These are phyloP conservation scores for Talaromyces wortmannii DNA, from an alignment of 495 filamentous ascomycete species.

Conservation along the genomic window DNA sequence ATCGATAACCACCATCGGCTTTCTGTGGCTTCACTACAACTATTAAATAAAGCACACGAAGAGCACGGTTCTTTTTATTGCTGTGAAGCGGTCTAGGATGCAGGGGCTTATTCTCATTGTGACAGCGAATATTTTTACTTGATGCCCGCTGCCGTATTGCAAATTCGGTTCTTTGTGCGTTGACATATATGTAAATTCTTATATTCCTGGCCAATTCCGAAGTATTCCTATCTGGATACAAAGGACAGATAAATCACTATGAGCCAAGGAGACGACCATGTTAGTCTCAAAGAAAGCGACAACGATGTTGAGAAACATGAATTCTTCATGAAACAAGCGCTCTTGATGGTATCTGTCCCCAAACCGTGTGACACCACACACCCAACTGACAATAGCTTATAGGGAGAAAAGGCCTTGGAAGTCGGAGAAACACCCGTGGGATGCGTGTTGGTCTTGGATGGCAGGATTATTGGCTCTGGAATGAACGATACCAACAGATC, in stretches of 20 bases:
- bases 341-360: conserved; percentile 50
- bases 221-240: not conserved
- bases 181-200: too few relatives aligned
- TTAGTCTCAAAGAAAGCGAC: not conserved
- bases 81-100: too few relatives aligned
- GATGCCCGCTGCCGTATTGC: too few relatives aligned
- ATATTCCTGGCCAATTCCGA: too few relatives aligned
- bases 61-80: too few relatives aligned
- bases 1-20: too few relatives aligned
- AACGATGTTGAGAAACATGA: conserved; percentile 28
- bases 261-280: not conserved
- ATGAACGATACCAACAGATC: conserved; percentile 96
- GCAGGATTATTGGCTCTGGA: conserved; percentile 69
- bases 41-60: too few relatives aligned
- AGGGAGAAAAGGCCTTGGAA: conserved; percentile 75
- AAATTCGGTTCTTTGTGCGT: too few relatives aligned
- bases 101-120: too few relatives aligned
- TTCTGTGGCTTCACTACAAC: too few relatives aligned
- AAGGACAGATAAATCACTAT: not conserved
- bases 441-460: conserved; percentile 79
- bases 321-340: conserved; percentile 62
- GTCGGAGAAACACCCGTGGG: conserved; percentile 92
- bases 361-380: not conserved
- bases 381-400: conserved; percentile 5
- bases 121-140: too few relatives aligned